Evolutionary conservation across 2,329 filamentous ascomycete species (phyloP), one percentile per base, ranked within the genome.

Genomic region (Aspergillus sp.): DNA sequence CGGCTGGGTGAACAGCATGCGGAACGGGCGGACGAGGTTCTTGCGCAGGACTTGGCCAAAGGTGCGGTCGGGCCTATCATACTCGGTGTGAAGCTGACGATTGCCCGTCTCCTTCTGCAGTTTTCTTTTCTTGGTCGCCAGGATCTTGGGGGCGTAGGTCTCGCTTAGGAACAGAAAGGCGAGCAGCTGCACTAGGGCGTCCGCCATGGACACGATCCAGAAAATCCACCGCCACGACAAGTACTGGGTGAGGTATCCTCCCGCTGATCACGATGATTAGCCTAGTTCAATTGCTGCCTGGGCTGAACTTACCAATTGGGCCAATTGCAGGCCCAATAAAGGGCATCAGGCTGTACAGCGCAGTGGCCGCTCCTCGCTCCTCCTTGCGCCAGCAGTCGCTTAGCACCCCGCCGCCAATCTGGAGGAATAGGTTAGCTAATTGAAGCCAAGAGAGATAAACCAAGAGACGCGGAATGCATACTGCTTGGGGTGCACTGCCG

Each of bases 181-280:
- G 5, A 79, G 69, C 6, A 79, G 53, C 63, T 88, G 84, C 44
- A 89, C 79, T 11, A 82, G 52, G 1, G 76, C 85, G 52, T 83
- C 82, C 26, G 76, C 74, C 51, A 89, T 85, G 1, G 83, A 82
- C 0, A 83, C 86, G 0, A 82, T 76, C 70, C 80, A 88, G 72
- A 90, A 90, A 10, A 82, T 81, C 87, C 87, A 90, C 36, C 86
- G 79, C 88, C 87, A 90, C 0, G 79, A 83, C 7, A 78, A 81
- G 74, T 80, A 54, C 59, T 86, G 71, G 0, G 83, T 77, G 20
- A 89, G 82, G 62, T 84, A 88, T 0, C 82, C 85, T 4, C 85
- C 85, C 0, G 79, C 78, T 43, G 17, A 11, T 3, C 22, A 8
- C 7, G 26, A 30, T 30, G 9, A 4, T 30, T 30, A 30, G 26